Conservation (phyloP, 495 filamentous ascomycete genomes). For the Neohortaea acidophila region DNA sequence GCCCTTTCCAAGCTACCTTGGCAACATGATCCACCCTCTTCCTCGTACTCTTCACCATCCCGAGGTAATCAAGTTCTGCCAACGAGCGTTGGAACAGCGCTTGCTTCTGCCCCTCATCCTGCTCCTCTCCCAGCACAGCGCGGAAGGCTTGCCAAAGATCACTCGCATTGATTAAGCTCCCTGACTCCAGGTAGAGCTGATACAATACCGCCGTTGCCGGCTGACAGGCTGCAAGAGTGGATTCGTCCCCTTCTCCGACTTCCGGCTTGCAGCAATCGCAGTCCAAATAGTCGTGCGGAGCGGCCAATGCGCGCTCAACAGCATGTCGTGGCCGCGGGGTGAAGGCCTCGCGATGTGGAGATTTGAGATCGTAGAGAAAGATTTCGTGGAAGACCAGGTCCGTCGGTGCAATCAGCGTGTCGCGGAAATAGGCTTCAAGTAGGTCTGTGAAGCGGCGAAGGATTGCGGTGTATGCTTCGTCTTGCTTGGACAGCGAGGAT, state of each 20-base stretch:
- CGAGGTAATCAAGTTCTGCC: slow-evolving; percentile 70
- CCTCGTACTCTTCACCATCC: slow-evolving; percentile 70
- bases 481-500: slow-evolving; percentile 54
- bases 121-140: slow-evolving; percentile 53
- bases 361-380: slow-evolving; percentile 68
- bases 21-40: slow-evolving; percentile 86
- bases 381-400: slow-evolving; percentile 61
- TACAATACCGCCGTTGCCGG: slow-evolving; percentile 74
- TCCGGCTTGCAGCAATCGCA: slow-evolving; percentile 49
- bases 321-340: slow-evolving; percentile 62
- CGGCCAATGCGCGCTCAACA: slow-evolving; percentile 63
- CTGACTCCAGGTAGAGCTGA: slow-evolving; percentile 81
- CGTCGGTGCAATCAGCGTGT: slow-evolving; percentile 40
- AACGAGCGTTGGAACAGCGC: slow-evolving; percentile 65
- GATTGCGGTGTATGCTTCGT: slow-evolving; percentile 59
- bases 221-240: slow-evolving; percentile 41
- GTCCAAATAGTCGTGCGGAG: slow-evolving; percentile 73
- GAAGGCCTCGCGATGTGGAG: slow-evolving; percentile 69
- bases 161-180: slow-evolving; percentile 68
- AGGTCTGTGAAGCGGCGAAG: slow-evolving; percentile 47
- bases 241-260: slow-evolving; percentile 14
- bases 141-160: slow-evolving; percentile 85
- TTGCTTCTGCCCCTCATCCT: slow-evolving; percentile 30
- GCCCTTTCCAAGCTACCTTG: slow-evolving; percentile 58
- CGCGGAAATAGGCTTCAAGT: slow-evolving; percentile 39